phyloP scores from a whole-genome alignment of 2,329 filamentous ascomycete species.

The Macrophomina tecta region DNA sequence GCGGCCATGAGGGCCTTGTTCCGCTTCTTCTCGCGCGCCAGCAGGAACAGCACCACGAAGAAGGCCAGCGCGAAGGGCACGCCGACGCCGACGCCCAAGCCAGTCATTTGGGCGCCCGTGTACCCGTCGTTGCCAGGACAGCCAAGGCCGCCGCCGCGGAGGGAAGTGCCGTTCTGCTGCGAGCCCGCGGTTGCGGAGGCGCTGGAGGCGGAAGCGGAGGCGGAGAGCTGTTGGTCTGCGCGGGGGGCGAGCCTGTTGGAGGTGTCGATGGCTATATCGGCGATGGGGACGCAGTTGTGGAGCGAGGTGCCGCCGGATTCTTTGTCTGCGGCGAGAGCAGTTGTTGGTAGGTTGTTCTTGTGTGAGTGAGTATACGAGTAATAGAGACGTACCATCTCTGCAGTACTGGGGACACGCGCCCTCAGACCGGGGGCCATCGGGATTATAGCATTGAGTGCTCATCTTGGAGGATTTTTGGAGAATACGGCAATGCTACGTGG shows the following conservation, averaged over 20 bases:
- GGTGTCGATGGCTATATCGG: slow-evolving; percentile 14
- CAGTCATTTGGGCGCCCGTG: slow-evolving; percentile 20
- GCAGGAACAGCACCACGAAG: slow-evolving; percentile 6
- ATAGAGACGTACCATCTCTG: slow-evolving; percentile 9
- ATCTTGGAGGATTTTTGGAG: not conserved
- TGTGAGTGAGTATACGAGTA: no score
- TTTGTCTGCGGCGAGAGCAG: not conserved
- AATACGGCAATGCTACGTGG: not conserved
- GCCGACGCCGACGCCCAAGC: slow-evolving; percentile 25
- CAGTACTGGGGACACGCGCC: slow-evolving; percentile 16
- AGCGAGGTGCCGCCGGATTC: not conserved
- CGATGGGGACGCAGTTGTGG: not conserved
- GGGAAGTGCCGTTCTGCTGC: not conserved
- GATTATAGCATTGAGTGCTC: slow-evolving; percentile 11
- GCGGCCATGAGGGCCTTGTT: not conserved
- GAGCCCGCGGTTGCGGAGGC: not conserved
- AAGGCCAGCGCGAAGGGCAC: slow-evolving; percentile 21
- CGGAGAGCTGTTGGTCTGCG: not conserved
- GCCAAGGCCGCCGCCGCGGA: not conserved
- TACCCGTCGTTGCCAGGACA: slow-evolving; percentile 7
- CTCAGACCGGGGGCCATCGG: not conserved
- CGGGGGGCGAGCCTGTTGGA: not conserved
- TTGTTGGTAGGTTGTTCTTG: not conserved
- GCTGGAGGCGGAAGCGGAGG: not conserved
- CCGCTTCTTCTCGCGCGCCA: slow-evolving; percentile 11